Conservation (phyloP, 2,329 filamentous ascomycete species). For the Aspergillus pseudotamarii region DNA sequence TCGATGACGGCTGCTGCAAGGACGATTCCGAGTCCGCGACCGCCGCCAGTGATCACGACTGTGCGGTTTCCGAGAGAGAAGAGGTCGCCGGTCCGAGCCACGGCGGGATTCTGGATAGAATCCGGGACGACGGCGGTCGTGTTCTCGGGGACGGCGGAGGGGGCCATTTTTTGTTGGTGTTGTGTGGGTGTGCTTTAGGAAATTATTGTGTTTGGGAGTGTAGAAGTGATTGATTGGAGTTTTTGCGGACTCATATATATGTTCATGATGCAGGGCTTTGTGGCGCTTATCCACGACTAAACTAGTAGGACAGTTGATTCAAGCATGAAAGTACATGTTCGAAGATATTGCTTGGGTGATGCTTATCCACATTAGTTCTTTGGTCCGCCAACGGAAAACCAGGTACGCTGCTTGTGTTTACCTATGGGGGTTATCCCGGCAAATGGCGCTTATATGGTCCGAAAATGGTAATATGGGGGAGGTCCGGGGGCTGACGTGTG, state of each 20-base stretch:
- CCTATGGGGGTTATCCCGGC: neutral
- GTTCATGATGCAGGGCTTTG: neutral
- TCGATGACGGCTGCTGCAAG: conserved; percentile 54
- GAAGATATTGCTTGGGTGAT: neutral
- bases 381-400: neutral
- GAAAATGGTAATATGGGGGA: conserved; percentile 6
- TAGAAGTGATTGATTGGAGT: neutral
- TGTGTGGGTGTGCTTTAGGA: neutral
- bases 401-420: neutral
- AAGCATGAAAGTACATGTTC: neutral
- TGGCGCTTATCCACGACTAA: conserved; percentile 22
- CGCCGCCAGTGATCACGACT: conserved; percentile 53
- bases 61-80: conserved; percentile 51
- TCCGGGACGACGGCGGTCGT: conserved; percentile 30
- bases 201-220: neutral
- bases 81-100: conserved; percentile 32
- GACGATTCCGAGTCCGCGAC: conserved; percentile 55
- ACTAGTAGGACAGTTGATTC: conserved; percentile 14
- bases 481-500: neutral
- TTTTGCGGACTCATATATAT: neutral
- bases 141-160: conserved; percentile 25
- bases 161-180: conserved; percentile 23
- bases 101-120: conserved; percentile 34
- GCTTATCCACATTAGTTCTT: neutral
- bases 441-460: neutral